A percentile compares a stretch with the other conserved stretches of the same genome.
These are phyloP conservation scores for Carpinus fangiana DNA, from an alignment of 306 rosid genomes.

Conservation along the genomic window DNA sequence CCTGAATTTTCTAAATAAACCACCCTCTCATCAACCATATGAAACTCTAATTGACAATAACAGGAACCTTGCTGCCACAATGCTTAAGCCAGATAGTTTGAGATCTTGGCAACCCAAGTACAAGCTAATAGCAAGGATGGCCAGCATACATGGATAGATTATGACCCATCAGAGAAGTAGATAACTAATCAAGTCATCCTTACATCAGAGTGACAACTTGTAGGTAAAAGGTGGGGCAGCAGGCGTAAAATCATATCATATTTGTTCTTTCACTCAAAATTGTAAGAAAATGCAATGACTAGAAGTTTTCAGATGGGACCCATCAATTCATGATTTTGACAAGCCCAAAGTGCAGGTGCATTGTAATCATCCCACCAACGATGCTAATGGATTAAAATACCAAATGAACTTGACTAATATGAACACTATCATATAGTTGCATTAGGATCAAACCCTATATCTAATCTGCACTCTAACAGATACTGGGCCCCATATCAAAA, in stretches of 20 bases:
- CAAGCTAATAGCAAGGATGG: background rate
- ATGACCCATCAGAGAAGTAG: background rate
- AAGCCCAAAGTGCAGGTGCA: background rate
- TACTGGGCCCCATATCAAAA: background rate
- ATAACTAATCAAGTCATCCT: background rate
- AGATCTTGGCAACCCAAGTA: background rate
- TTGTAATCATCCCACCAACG: background rate
- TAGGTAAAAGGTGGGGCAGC: background rate
- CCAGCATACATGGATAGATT: conserved; percentile 7
- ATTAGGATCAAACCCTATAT: background rate
- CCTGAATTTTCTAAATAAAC: background rate
- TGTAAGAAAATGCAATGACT: background rate
- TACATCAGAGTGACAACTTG: background rate
- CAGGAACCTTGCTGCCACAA: background rate
- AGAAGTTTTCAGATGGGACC: background rate
- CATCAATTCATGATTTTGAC: background rate
- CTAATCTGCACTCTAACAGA: background rate
- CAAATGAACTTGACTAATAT: background rate
- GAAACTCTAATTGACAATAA: background rate
- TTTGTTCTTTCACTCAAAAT: background rate
- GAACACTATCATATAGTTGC: background rate
- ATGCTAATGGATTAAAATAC: background rate
- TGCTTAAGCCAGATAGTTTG: background rate
- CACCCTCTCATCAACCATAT: background rate
- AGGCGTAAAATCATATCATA: background rate